Evolutionary conservation across 139 green algal genomes (phyloP).

Genomic region (Picochlorum costavermella): DNA sequence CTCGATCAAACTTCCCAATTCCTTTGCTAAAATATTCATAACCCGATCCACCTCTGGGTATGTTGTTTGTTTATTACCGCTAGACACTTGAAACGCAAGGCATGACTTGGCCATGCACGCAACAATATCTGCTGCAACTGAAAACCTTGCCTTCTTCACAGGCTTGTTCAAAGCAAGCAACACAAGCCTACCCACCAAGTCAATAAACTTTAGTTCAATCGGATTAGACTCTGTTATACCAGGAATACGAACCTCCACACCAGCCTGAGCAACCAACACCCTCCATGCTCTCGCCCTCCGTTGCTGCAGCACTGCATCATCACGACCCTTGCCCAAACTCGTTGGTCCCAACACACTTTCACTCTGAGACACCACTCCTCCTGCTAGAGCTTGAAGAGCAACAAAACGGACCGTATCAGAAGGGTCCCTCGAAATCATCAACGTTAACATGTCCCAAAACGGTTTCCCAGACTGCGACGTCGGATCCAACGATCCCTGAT

Average conservation of each 20-base stretch:
- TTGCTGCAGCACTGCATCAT: slow-evolving; percentile 27
- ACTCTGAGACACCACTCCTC: slow-evolving; percentile 25
- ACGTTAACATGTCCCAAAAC: slow-evolving; percentile 39
- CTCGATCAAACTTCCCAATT: slow-evolving; percentile 23
- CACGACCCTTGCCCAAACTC: slow-evolving; percentile 8
- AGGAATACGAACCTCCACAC: slow-evolving; percentile 13
- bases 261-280: slow-evolving; percentile 42
- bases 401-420: slow-evolving; percentile 49
- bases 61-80: slow-evolving; percentile 10
- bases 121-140: slow-evolving; percentile 13
- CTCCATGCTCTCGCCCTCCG: slow-evolving; percentile 49
- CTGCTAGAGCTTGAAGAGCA: slow-evolving; percentile 54
- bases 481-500: slow-evolving; percentile 28
- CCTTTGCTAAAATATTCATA: slow-evolving; percentile 11
- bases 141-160: slow-evolving; percentile 14
- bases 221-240: slow-evolving; percentile 6
- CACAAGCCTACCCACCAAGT: slow-evolving; percentile 31
- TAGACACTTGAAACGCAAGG: slow-evolving; percentile 16
- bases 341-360: neutral
- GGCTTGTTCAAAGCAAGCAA: slow-evolving; percentile 28
- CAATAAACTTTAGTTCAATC: slow-evolving; percentile 20
- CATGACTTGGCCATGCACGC: slow-evolving; percentile 26
- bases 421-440: slow-evolving; percentile 52
- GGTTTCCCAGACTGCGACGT: slow-evolving; percentile 19
- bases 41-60: slow-evolving; percentile 17